Evolutionary conservation across 2,329 filamentous ascomycete genomes (phyloP).

Genomic region (Leptographium radiaticola): DNA sequence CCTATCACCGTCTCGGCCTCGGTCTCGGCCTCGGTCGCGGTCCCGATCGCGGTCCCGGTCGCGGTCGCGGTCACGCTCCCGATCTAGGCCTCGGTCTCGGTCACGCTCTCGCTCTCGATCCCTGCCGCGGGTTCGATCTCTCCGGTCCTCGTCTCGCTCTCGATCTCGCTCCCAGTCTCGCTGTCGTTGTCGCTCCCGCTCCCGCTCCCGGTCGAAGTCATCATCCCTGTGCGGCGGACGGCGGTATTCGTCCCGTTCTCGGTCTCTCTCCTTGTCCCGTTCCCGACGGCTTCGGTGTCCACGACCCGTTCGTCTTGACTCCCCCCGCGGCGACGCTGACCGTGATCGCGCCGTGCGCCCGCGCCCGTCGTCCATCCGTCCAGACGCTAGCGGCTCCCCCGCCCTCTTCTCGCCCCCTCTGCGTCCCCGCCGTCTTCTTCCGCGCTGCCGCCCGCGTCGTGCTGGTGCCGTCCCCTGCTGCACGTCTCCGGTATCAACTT

Average conservation of each 20-base stretch:
- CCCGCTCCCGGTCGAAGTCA: slow-evolving; percentile 7
- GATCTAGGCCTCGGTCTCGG: not conserved
- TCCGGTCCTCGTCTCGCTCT: slow-evolving; percentile 10
- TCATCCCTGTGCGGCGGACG: not conserved
- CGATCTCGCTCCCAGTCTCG: slow-evolving; percentile 1
- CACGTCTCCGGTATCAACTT: not conserved
- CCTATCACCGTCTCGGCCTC: not conserved
- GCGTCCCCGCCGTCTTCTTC: not conserved
- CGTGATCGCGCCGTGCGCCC: not conserved
- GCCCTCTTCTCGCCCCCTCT: not conserved
- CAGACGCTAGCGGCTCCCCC: not conserved
- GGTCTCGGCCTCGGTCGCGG: slow-evolving; percentile 2
- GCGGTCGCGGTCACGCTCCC: slow-evolving; percentile 2
- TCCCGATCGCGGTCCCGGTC: slow-evolving; percentile 2
- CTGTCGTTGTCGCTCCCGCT: slow-evolving; percentile 13
- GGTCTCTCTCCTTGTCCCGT: not conserved
- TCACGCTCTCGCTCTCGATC: not conserved
- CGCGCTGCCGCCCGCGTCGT: not conserved
- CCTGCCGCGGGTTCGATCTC: slow-evolving; percentile 8
- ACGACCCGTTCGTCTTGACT: slow-evolving; percentile 10
- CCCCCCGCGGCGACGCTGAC: not conserved
- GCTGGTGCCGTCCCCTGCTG: not conserved
- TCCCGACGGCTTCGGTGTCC: slow-evolving; percentile 24
- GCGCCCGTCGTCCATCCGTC: not conserved
- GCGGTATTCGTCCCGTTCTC: not conserved